A percentile compares a stretch with the other conserved stretches of the same genome.
Evolutionary conservation across 495 filamentous ascomycete species (phyloP).

Genomic region (Wilcoxina mikolae): DNA sequence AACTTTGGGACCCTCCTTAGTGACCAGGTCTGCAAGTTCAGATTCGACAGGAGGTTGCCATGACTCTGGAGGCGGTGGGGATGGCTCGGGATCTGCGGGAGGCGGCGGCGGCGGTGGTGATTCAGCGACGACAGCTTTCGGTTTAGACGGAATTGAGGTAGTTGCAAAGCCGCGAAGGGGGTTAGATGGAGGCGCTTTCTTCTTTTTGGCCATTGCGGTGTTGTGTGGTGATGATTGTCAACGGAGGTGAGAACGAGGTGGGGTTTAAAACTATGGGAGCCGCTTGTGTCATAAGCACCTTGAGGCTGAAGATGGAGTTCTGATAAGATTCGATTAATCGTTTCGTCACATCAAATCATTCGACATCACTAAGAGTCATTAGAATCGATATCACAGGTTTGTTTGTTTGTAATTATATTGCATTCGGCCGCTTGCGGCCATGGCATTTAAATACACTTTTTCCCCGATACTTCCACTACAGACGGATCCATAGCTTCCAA

Average conservation of each 20-base stretch:
- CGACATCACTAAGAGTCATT: no score
- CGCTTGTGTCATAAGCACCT: slow-evolving; percentile 5
- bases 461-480: no score
- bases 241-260: not conserved
- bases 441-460: no score
- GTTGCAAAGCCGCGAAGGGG: slow-evolving; percentile 86
- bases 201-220: slow-evolving; percentile 57
- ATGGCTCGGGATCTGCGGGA: slow-evolving; percentile 9
- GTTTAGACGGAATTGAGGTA: slow-evolving; percentile 71
- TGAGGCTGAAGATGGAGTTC: no score
- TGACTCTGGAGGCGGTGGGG: slow-evolving; percentile 5
- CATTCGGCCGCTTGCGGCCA: no score
- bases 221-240: not conserved
- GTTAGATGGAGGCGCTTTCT: slow-evolving; percentile 72
- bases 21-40: slow-evolving; percentile 53
- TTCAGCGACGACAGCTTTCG: slow-evolving; percentile 29
- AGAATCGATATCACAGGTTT: no score
- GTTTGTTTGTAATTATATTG: no score
- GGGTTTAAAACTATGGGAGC: not conserved
- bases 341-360: no score
- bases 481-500: no score
- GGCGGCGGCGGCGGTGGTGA: slow-evolving; percentile 1
- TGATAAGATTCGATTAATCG: no score
- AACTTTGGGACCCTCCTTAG: slow-evolving; percentile 56
- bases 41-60: slow-evolving; percentile 34